These are phyloP conservation scores for Hortaea sp. DNA, from an alignment of 2,329 filamentous ascomycete genomes.

Conservation along the genomic window DNA sequence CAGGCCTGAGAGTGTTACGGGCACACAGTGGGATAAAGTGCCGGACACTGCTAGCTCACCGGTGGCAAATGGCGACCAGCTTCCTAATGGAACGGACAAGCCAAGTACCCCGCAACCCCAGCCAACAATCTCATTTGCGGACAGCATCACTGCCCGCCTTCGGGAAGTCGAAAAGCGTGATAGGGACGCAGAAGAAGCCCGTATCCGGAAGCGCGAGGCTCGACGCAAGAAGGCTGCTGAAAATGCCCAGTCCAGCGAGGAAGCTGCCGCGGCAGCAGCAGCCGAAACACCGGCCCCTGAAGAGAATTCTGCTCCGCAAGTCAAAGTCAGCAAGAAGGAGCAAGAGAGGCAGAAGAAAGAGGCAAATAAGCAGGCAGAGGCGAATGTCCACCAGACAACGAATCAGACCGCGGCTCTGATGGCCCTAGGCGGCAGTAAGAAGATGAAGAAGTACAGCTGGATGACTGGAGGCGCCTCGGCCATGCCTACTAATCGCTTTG, in stretches of 20 bases:
- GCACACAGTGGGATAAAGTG: constrained; percentile 23
- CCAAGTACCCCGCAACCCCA: constrained; percentile 26
- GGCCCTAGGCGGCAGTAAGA: constrained; percentile 49
- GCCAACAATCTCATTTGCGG: constrained; percentile 36
- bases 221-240: constrained; percentile 23
- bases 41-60: constrained; percentile 3
- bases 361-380: constrained; percentile 36
- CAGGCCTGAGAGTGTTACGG: constrained; percentile 27
- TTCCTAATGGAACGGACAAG: neutral
- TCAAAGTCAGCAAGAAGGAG: constrained; percentile 81
- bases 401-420: constrained; percentile 74
- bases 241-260: constrained; percentile 14
- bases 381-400: constrained; percentile 55
- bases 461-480: constrained; percentile 53
- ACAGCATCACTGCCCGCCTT: constrained; percentile 41
- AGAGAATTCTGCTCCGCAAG: constrained; percentile 35
- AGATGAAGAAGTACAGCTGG: constrained; percentile 60
- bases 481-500: constrained; percentile 39
- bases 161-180: constrained; percentile 57
- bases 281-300: constrained; percentile 23
- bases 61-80: constrained; percentile 11
- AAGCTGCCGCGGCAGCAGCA: constrained; percentile 24
- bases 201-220: constrained; percentile 34
- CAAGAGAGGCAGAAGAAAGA: constrained; percentile 66
- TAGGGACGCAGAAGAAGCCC: constrained; percentile 61